phyloP scores from a whole-genome alignment of 805 yeast species.

The Scheffersomyces ergatensis region DNA sequence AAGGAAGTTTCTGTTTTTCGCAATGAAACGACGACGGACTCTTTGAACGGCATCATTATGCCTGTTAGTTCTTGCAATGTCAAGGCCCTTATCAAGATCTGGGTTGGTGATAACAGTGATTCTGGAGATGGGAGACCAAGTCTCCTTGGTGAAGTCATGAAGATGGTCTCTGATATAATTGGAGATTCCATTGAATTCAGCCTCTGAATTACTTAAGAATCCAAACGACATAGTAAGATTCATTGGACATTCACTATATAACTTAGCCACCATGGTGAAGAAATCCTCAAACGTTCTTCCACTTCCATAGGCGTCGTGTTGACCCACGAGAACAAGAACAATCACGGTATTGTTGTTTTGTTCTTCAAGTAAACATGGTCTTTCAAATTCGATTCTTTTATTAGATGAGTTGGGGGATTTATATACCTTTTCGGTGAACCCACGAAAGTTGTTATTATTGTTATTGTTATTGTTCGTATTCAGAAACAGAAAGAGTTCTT shows the following conservation, averaged over 20 bases:
- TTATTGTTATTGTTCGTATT: too few relatives aligned
- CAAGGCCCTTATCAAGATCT: slow-evolving; percentile 22
- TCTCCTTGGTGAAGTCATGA: slow-evolving; percentile 9
- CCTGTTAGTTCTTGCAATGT: slow-evolving; percentile 14
- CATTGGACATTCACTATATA: slow-evolving; percentile 10
- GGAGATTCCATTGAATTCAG: slow-evolving; percentile 18
- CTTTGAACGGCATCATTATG: slow-evolving; percentile 27
- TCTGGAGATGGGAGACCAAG: slow-evolving; percentile 7
- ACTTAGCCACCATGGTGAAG: slow-evolving; percentile 21
- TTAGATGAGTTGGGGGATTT: not conserved
- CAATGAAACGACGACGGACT: slow-evolving; percentile 29
- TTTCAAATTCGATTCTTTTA: not conserved
- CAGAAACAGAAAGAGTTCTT: too few relatives aligned
- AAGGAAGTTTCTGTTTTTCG: slow-evolving; percentile 33
- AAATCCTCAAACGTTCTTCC: slow-evolving; percentile 30
- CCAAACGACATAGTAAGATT: slow-evolving; percentile 21
- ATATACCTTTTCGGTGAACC: too few relatives aligned
- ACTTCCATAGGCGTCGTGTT: slow-evolving; percentile 32
- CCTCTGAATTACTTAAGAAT: slow-evolving; percentile 24
- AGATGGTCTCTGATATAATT: slow-evolving; percentile 9
- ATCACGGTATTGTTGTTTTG: slow-evolving; percentile 6
- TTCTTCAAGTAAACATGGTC: not conserved
- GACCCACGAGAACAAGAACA: slow-evolving; percentile 23
- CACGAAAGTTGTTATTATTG: too few relatives aligned
- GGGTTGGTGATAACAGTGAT: slow-evolving; percentile 31